phyloP scores from a whole-genome alignment of 441 rosid genomes.

The Sinapis alba region DNA sequence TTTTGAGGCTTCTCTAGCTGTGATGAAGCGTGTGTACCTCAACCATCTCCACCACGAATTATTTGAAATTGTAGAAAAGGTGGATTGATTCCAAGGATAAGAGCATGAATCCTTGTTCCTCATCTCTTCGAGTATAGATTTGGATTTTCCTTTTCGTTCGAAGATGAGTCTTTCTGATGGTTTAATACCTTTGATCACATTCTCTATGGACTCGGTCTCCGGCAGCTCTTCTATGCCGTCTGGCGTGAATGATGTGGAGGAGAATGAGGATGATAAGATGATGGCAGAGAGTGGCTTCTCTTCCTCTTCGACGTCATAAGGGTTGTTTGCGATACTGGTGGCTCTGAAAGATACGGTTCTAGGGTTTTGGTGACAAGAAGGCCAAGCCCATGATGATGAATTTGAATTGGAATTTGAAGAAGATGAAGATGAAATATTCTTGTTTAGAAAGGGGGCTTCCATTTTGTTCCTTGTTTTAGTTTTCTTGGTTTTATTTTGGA shows the following conservation, averaged over 20 bases:
- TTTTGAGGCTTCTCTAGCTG: constrained; percentile 50
- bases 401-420: constrained; percentile 32
- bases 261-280: not conserved
- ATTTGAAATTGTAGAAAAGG: constrained; percentile 59
- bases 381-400: constrained; percentile 70
- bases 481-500: not conserved
- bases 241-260: constrained; percentile 7
- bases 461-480: constrained; percentile 28
- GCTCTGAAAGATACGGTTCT: constrained; percentile 67
- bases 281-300: not conserved
- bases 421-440: constrained; percentile 18
- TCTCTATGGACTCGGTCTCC: constrained; percentile 51
- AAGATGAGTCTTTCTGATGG: constrained; percentile 71
- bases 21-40: constrained; percentile 58
- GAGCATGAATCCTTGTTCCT: constrained; percentile 37
- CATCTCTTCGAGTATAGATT: constrained; percentile 61
- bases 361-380: constrained; percentile 67
- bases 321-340: constrained; percentile 6
- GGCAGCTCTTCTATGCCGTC: constrained; percentile 33
- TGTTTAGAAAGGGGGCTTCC: constrained; percentile 56
- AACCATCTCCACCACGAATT: constrained; percentile 91
- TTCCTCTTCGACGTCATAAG: constrained; percentile 29
- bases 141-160: constrained; percentile 59
- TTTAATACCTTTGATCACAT: constrained; percentile 56
- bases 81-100: constrained; percentile 67